Evolutionary conservation across 2,329 filamentous ascomycete species (phyloP).

Genomic region (Ambrosiella xylebori): DNA sequence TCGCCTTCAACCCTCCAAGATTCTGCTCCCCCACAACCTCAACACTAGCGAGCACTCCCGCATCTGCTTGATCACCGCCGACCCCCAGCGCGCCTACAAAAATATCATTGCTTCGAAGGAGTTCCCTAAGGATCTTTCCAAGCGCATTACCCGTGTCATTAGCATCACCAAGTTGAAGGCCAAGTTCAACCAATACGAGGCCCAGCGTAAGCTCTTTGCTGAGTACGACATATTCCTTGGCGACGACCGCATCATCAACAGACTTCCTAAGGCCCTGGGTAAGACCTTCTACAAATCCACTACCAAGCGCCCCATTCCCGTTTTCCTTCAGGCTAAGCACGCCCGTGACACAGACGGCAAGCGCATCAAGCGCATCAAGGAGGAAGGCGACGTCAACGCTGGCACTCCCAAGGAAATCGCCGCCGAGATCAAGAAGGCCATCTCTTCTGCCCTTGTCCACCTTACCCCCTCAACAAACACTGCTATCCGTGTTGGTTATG

Average conservation of each 20-base stretch:
- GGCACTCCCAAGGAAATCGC: conserved; percentile 46
- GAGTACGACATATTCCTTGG: conserved; percentile 91
- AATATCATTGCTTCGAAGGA: conserved; percentile 60
- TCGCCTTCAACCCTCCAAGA: conserved; percentile 69
- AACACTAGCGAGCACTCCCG: conserved; percentile 47
- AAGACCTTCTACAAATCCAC: conserved; percentile 84
- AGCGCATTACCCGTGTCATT: conserved; percentile 58
- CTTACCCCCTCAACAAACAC: conserved; percentile 65
- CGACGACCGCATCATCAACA: conserved; percentile 66
- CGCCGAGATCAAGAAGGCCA: conserved; percentile 62
- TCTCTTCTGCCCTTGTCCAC: conserved; percentile 63
- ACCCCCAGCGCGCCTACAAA: conserved; percentile 74
- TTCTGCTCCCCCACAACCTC: conserved; percentile 59
- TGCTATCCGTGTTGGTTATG: conserved; percentile 61
- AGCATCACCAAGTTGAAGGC: conserved; percentile 62
- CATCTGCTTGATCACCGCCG: conserved; percentile 74
- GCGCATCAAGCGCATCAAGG: conserved; percentile 32
- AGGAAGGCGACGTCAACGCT: conserved; percentile 22
- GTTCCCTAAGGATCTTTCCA: conserved; percentile 49
- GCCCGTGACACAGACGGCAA: conserved; percentile 20
- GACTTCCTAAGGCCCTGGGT: conserved; percentile 61
- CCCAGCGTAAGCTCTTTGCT: conserved; percentile 59
- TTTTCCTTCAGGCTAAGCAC: conserved; percentile 41
- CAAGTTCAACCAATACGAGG: conserved; percentile 81
- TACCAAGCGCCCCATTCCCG: conserved; percentile 70